Base-by-base conservation (phyloP, 2,329 filamentous ascomycete genomes). In the Fusarium haematococcum region DNA sequence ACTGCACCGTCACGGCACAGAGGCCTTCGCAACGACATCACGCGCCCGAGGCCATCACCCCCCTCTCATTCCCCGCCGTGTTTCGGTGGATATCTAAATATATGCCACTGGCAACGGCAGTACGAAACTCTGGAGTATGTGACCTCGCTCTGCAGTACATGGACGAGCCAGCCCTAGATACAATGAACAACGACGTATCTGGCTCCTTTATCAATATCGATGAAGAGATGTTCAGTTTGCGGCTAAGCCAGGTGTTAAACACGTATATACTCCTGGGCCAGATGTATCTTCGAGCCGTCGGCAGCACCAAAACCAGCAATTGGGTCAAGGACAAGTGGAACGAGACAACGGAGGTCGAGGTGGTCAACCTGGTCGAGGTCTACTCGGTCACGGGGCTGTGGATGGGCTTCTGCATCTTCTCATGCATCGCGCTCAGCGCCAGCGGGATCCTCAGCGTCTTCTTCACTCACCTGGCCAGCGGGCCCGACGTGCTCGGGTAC, bases 401-500 rank as follows among this genome's bases (percentile, higher is more conserved):
- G 70, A 41, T 43, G 4, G 16, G 5, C 1, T 3, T 65, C 0
- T 67, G 69, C 13, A 6, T 67, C 13, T 10, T 52, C 0, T 71
- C 68, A 2, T 68, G 56, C 9, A 10, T 50, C 0, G 37, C 65
- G 2, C 57, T 74, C 0, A 1, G 63, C 0, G 8, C 32, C 0
- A 45, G 68, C 2, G 60, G 70, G 3, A 27, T 67, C 1, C 23
- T 65, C 8, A 58, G 66, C 9, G 69, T 68, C 16, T 33, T 73
- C 45, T 73, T 67, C 32, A 58, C 64, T 13, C 73, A 73, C 43
- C n/a, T 70, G 27, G 56, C 69, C n/a, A 27, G 18, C n/a, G 69
- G 71, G 6, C 73, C 73, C 14, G 73, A 75, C 43, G 52, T 74
- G 30, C 64, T 74, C 10, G 73, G 73, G 2, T 70, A 65, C 32